Evolutionary conservation across 2,329 filamentous ascomycete genomes (phyloP).

Genomic region (Epicoccum sorghinum): DNA sequence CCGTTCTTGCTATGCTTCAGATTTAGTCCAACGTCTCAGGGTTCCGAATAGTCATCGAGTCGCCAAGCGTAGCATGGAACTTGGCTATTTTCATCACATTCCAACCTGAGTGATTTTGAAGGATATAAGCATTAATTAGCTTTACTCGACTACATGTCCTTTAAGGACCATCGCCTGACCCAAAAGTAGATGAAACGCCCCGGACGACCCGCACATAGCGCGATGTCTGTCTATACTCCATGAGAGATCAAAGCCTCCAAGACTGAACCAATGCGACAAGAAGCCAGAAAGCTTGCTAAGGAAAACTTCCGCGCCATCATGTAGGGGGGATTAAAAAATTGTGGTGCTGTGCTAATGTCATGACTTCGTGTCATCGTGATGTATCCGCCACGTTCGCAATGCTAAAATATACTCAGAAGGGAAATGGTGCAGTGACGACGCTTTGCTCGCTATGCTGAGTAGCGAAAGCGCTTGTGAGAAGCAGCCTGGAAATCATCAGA

Average conservation of each 20-base stretch:
- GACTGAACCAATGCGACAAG: slow-evolving; percentile 18
- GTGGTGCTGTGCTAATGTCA: slow-evolving; percentile 33
- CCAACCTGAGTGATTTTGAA: neutral
- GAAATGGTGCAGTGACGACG: slow-evolving; percentile 20
- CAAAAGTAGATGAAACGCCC: slow-evolving; percentile 9
- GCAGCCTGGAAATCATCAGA: slow-evolving; percentile 16
- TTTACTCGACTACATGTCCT: slow-evolving; percentile 25
- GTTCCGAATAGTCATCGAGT: neutral
- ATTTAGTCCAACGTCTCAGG: neutral
- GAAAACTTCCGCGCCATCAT: slow-evolving; percentile 18
- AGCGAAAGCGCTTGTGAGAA: slow-evolving; percentile 2
- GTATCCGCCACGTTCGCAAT: slow-evolving; percentile 36
- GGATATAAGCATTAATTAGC: slow-evolving; percentile 34
- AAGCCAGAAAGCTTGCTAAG: slow-evolving; percentile 16
- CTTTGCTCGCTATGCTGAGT: slow-evolving; percentile 8
- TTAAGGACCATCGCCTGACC: slow-evolving; percentile 5
- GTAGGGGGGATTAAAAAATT: slow-evolving; percentile 29
- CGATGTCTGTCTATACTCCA: slow-evolving; percentile 30
- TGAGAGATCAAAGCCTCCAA: slow-evolving; percentile 16
- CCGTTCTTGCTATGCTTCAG: neutral
- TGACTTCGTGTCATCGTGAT: slow-evolving; percentile 48
- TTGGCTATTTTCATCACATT: neutral
- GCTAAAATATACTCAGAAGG: slow-evolving; percentile 40
- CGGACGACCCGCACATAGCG: slow-evolving; percentile 23
- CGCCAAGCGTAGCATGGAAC: neutral